These are phyloP conservation scores for Avena sativa DNA, from an alignment of 176 grass and related monocot genomes.

Conservation along the genomic window DNA sequence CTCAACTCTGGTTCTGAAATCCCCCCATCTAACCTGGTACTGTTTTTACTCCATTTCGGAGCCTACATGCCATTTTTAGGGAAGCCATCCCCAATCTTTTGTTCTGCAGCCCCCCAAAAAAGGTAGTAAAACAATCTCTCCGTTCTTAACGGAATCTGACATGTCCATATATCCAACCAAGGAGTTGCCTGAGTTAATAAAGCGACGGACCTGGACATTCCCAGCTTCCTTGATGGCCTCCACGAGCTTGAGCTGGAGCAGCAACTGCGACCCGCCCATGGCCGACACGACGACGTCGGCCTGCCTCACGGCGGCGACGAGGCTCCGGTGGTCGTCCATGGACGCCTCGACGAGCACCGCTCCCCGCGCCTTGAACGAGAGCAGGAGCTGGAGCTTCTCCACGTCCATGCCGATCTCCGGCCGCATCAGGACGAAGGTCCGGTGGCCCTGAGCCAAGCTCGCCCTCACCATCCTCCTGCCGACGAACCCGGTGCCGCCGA, in stretches of 20 bases:
- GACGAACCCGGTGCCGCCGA: slow-evolving; percentile 54
- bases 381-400: slow-evolving; percentile 54
- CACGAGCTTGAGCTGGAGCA: slow-evolving; percentile 62
- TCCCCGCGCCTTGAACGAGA: slow-evolving; percentile 62
- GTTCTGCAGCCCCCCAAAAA: too few species aligned
- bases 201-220: slow-evolving; percentile 56
- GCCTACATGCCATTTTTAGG: too few species aligned
- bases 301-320: slow-evolving; percentile 63
- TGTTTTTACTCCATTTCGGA: too few species aligned
- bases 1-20: too few species aligned
- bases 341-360: slow-evolving; percentile 57
- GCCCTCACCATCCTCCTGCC: slow-evolving; percentile 46
- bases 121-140: too few species aligned
- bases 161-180: too few species aligned
- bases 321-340: slow-evolving; percentile 46
- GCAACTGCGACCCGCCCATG: slow-evolving; percentile 17
- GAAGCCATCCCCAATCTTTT: too few species aligned
- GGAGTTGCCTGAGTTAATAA: background rate
- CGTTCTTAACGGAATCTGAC: too few species aligned
- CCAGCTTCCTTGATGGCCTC: slow-evolving; percentile 72
- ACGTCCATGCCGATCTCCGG: slow-evolving; percentile 48
- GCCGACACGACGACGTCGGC: slow-evolving; percentile 69
- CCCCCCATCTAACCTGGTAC: too few species aligned
- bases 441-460: slow-evolving; percentile 54
- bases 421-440: slow-evolving; percentile 55